These are phyloP conservation scores for Backusella tarrabulga DNA, from an alignment of 192 early-diverging fungal species.

Conservation along the genomic window DNA sequence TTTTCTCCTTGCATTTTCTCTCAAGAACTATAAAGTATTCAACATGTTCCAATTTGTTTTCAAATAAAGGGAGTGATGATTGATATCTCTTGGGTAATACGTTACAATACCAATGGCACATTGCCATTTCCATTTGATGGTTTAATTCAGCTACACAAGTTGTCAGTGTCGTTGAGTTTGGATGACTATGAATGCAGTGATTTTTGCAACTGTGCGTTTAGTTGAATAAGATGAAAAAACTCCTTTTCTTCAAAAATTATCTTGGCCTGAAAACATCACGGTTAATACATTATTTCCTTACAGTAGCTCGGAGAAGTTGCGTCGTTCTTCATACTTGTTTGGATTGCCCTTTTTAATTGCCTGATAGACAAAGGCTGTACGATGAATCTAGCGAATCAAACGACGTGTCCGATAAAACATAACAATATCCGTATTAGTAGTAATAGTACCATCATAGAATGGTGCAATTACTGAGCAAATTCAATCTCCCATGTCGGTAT, in stretches of 20 bases:
- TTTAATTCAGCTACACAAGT: not conserved
- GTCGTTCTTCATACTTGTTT: not conserved
- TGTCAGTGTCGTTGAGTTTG: not conserved
- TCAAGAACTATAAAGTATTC: not conserved
- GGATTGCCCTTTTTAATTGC: not conserved
- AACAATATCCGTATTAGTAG: not conserved
- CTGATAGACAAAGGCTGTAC: not conserved
- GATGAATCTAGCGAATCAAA: not conserved
- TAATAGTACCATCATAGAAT: not conserved
- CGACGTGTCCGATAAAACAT: not conserved
- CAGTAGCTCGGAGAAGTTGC: not conserved
- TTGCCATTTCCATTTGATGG: slow-evolving; percentile 5
- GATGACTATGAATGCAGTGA: not conserved
- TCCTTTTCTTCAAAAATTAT: not conserved
- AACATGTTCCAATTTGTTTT: not conserved
- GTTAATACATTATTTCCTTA: not conserved
- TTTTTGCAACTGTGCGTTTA: not conserved
- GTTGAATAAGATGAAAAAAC: not conserved
- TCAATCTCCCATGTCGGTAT: not conserved
- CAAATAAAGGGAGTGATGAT: slow-evolving; percentile 3
- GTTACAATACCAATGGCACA: slow-evolving; percentile 15
- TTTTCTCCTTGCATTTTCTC: not conserved
- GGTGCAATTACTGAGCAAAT: not conserved
- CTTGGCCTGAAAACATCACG: not conserved
- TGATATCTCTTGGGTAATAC: slow-evolving; percentile 1